These are phyloP conservation scores for Verticillium zaregamsianum DNA, from an alignment of 2,329 filamentous ascomycete species.

Conservation along the genomic window DNA sequence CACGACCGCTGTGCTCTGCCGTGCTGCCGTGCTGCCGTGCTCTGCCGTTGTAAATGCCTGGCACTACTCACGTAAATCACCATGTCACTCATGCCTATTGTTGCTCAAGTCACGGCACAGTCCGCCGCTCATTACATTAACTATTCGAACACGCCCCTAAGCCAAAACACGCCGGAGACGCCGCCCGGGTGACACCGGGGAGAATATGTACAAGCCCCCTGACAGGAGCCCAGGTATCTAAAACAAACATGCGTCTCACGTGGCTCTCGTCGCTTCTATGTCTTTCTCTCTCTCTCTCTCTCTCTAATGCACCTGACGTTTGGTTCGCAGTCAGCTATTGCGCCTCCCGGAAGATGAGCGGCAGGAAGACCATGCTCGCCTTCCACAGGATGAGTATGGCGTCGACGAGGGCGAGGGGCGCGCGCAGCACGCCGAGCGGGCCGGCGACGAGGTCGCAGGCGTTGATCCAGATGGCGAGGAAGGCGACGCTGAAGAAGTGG, in stretches of 20 bases:
- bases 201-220: conserved; percentile 1
- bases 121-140: not conserved
- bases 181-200: not conserved
- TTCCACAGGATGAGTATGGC: conserved; percentile 71
- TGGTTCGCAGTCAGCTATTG: not conserved
- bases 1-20: too few relatives aligned
- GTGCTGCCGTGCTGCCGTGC: too few relatives aligned
- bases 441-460: conserved; percentile 31
- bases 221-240: not conserved
- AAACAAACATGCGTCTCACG: not conserved
- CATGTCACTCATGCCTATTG: too few relatives aligned
- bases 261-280: not conserved
- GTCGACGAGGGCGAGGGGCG: conserved; percentile 62
- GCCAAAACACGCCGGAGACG: not conserved
- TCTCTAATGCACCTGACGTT: not conserved
- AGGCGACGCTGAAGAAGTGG: conserved; percentile 93
- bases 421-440: conserved; percentile 48
- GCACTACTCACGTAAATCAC: too few relatives aligned
- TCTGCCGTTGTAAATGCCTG: too few relatives aligned
- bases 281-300: not conserved
- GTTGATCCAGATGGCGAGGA: conserved; percentile 75
- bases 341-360: conserved; percentile 68
- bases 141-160: not conserved
- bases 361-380: conserved; percentile 77
- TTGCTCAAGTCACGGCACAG: too few relatives aligned